Evolutionary conservation across 768 basidiomycete species (phyloP), one percentile per base, ranked within the genome.

Genomic region (Agaricus sinodeliciosus): DNA sequence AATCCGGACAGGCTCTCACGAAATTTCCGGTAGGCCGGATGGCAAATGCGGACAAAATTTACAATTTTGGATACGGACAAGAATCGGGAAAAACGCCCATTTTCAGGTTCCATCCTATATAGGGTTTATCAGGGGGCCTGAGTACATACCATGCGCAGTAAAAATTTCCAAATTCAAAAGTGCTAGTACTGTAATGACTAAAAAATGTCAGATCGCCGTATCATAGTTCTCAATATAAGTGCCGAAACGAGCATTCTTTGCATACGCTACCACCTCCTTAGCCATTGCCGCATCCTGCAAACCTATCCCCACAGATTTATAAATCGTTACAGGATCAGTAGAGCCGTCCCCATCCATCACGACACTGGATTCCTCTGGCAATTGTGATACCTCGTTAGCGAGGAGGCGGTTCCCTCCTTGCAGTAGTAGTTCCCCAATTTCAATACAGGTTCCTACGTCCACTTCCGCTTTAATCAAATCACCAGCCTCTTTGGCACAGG

Each of bases 251-350:
- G 75, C 66, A 49, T 69, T 61, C 58, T 81, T 69, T 1, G 91
- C 90, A 48, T 73, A 74, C 3, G 76, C 67, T 2, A 91, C 76
- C 1, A 92, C 80, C 2, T 85, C 78, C 50, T 69, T 74, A 9
- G 90, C 82, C 54, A 94, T 89, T 0, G 84, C 87, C 4, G 90
- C 87, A 58, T 95, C 93, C 60, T 94, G 92, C n/a, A 90, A 67
- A 0, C 87, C 90, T 5, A 93, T 67, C 2, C 93, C 92, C 4
- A 94, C 93, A 0, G 86, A 88, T 68, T 94, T 94, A 77, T 91
- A 94, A 26, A 94, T 74, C 1, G 85, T 88, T 9, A 93, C 73
- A 0, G 76, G 73, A 0, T 78, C 81, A 3, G 63, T 57, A 22
- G 59, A 63, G 26, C 44, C 42, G 4, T 2, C 5, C n/a, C 11